Evolutionary conservation across 73 alveolate species (phyloP).

Genomic region (Durusdinium trenchii): DNA sequence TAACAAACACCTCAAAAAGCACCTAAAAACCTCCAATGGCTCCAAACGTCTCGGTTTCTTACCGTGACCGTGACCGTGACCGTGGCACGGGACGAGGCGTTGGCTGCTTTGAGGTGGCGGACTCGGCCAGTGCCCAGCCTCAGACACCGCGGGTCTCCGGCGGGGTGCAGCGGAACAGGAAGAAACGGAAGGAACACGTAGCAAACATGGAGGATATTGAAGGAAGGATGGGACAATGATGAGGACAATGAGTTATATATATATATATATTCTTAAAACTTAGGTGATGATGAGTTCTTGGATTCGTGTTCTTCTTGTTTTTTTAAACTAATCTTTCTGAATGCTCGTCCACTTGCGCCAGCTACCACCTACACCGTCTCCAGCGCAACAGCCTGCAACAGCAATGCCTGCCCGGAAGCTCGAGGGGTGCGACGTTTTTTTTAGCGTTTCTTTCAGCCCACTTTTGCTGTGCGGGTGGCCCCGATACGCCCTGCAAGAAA

Average conservation of each 20-base stretch:
- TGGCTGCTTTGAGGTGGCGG: constrained; percentile 58
- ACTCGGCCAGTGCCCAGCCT: constrained; percentile 22
- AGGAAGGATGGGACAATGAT: neutral
- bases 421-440: no score
- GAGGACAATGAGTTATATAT: no score
- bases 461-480: no score
- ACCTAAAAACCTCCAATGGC: no score
- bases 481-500: no score
- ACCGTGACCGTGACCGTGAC: no score
- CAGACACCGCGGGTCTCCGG: neutral
- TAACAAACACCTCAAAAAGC: no score
- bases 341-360: no score
- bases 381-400: constrained; percentile 48
- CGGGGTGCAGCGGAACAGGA: neutral
- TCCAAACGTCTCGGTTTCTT: no score
- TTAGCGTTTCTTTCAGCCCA: no score
- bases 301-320: neutral
- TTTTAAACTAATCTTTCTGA: no score
- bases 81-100: constrained; percentile 41
- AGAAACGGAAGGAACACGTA: neutral
- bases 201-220: neutral
- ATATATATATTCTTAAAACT: neutral
- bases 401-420: constrained; percentile 25
- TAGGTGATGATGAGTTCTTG: neutral
- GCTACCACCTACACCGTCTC: constrained; percentile 79